A percentile compares a stretch with the other conserved stretches of the same genome.
Evolutionary conservation across 352 stramenopile species (phyloP).

Genomic region (Phytophthora citricola): DNA sequence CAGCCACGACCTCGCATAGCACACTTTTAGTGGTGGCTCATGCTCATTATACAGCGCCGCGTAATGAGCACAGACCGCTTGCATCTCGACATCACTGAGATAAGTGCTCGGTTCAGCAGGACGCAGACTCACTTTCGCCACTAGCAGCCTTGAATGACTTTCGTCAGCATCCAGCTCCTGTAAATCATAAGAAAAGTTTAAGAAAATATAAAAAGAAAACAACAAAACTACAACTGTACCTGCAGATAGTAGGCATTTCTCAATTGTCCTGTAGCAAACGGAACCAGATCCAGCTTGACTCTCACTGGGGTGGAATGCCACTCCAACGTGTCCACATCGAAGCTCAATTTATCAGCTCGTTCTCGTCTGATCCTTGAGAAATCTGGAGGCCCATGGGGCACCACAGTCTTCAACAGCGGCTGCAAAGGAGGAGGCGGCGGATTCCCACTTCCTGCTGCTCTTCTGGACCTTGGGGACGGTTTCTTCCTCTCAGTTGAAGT

Average conservation of each 20-base stretch:
- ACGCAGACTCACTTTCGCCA: conserved; percentile 81
- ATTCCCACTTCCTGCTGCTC: conserved; percentile 1
- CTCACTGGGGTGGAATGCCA: conserved; percentile 69
- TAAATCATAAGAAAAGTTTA: background rate
- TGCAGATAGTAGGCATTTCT: conserved; percentile 84
- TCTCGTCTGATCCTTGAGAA: conserved; percentile 67
- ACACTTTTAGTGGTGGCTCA: conserved; percentile 81
- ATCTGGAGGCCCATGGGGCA: conserved; percentile 76
- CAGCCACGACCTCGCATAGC: conserved; percentile 82
- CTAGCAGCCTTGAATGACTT: conserved; percentile 49
- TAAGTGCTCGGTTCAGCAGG: conserved; percentile 75
- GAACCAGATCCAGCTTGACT: conserved; percentile 80
- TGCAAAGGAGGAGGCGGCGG: conserved; percentile 44
- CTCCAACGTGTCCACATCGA: conserved; percentile 84
- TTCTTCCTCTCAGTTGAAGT: conserved; percentile 75
- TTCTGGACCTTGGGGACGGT: conserved; percentile 36
- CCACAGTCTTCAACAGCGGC: conserved; percentile 82
- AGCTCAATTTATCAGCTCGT: conserved; percentile 82
- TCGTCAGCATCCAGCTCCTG: conserved; percentile 49
- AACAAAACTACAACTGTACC: conserved; percentile 12
- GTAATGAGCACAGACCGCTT: conserved; percentile 88
- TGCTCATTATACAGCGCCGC: conserved; percentile 88
- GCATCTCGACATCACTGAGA: conserved; percentile 90
- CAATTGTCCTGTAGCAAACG: conserved; percentile 82
- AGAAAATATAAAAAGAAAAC: background rate